phyloP scores from a whole-genome alignment of 805 yeast species.

The Ogataea methanolica region DNA sequence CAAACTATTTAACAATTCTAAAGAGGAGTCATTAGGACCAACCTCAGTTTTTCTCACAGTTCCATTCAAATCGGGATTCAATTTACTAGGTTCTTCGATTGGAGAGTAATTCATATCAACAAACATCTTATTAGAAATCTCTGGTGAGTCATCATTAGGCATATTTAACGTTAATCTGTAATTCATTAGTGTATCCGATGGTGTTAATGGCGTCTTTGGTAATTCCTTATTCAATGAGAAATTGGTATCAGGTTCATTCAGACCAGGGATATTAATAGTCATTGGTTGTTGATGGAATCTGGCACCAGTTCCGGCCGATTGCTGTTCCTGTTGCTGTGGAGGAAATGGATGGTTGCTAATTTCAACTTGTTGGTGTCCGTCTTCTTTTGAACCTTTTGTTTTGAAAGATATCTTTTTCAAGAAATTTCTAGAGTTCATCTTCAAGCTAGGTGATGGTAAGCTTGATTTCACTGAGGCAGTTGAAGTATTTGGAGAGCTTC shows the following conservation, averaged over 20 bases:
- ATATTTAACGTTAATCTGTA: constrained; percentile 22
- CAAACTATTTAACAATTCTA: too few species aligned
- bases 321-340: not conserved
- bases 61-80: not conserved
- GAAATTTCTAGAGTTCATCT: constrained; percentile 10
- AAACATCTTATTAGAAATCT: constrained; percentile 11
- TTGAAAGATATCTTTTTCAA: constrained; percentile 18
- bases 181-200: constrained; percentile 24
- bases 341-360: not conserved
- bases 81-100: not conserved
- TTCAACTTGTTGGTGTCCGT: not conserved
- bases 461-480: constrained; percentile 14
- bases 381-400: constrained; percentile 12
- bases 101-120: not conserved
- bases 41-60: too few species aligned
- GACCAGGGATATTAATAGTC: constrained; percentile 9
- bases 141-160: constrained; percentile 20
- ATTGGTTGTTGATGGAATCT: not conserved
- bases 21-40: too few species aligned
- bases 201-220: constrained; percentile 19
- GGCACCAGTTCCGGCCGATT: not conserved
- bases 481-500: not conserved
- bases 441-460: not conserved
- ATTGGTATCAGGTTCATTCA: too few species aligned
- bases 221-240: constrained; percentile 10